phyloP scores from a whole-genome alignment of 148 eudicot species.

The Heliosperma pusillum region DNA sequence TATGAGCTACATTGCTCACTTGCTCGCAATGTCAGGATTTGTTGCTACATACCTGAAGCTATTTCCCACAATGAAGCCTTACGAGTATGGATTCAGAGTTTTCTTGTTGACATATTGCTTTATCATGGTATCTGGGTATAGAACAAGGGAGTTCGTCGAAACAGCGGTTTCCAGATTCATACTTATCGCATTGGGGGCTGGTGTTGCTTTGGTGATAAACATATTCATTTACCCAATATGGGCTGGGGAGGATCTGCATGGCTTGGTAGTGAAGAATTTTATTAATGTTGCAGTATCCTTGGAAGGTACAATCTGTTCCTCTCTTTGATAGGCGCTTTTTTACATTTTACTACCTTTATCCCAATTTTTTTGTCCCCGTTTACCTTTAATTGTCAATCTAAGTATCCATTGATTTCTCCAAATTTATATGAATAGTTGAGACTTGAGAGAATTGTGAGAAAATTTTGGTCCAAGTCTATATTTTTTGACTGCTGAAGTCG shows the following conservation, averaged over 20 bases:
- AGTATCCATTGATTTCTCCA: too few species aligned
- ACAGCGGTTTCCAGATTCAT: conserved; percentile 73
- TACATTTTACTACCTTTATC: not conserved
- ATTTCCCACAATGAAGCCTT: conserved; percentile 80
- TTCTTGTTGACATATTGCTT: conserved; percentile 80
- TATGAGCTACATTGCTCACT: conserved; percentile 7
- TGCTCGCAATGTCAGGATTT: conserved; percentile 38
- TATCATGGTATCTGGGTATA: conserved; percentile 82
- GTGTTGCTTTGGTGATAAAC: conserved; percentile 63
- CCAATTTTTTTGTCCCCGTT: too few species aligned
- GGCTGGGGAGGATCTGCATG: conserved; percentile 93
- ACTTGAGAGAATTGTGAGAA: too few species aligned
- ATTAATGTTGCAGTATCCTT: conserved; percentile 67
- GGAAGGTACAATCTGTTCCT: conserved; percentile 56
- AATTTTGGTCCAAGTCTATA: too few species aligned
- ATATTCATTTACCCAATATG: conserved; percentile 82
- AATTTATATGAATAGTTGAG: too few species aligned
- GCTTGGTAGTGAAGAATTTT: conserved; percentile 76
- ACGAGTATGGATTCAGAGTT: conserved; percentile 89
- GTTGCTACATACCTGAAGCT: conserved; percentile 62
- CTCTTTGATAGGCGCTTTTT: not conserved
- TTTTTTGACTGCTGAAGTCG: too few species aligned
- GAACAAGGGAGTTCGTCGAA: conserved; percentile 59
- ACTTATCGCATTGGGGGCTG: conserved; percentile 85
- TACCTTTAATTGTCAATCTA: too few species aligned